Evolutionary conservation across 1,284 basidiomycete genomes (phyloP).

Genomic region (Malassezia caprae): DNA sequence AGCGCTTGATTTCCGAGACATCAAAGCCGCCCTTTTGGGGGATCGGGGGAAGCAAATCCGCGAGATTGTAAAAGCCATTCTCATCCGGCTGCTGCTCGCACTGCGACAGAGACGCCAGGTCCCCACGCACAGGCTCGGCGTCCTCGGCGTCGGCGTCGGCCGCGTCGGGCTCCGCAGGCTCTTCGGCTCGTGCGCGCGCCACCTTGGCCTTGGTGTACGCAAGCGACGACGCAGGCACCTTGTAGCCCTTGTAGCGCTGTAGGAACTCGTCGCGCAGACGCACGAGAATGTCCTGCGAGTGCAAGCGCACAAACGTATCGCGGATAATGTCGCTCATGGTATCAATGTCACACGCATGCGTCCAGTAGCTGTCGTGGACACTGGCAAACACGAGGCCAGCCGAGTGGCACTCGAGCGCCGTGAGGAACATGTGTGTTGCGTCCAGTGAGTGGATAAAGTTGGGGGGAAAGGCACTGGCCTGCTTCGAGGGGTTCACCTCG

Average conservation of each 20-base stretch:
- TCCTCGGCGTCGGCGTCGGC: slow-evolving; percentile 14
- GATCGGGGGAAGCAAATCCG: slow-evolving; percentile 68
- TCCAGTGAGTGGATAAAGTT: slow-evolving; percentile 98
- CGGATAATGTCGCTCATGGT: slow-evolving; percentile 81
- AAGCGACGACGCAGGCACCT: slow-evolving; percentile 29
- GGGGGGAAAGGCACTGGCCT: slow-evolving; percentile 92
- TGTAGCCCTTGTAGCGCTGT: slow-evolving; percentile 33
- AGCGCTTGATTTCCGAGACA: slow-evolving; percentile 61
- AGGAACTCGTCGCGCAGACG: slow-evolving; percentile 51
- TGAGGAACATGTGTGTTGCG: slow-evolving; percentile 97
- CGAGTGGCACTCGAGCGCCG: slow-evolving; percentile 65
- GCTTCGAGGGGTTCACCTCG: slow-evolving; percentile 74
- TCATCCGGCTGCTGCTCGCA: background rate
- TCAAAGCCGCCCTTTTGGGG: slow-evolving; percentile 81
- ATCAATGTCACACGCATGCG: slow-evolving; percentile 79
- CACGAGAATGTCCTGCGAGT: slow-evolving; percentile 71
- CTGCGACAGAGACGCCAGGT: background rate
- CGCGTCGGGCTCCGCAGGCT: slow-evolving; percentile 8
- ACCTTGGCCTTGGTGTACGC: background rate
- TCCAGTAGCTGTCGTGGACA: slow-evolving; percentile 99
- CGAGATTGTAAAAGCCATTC: slow-evolving; percentile 60
- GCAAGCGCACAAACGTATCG: slow-evolving; percentile 83
- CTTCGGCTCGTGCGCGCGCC: background rate
- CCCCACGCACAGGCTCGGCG: background rate
- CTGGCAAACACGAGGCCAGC: slow-evolving; percentile 66